Base-by-base conservation (phyloP, 2,329 filamentous ascomycete genomes). In the Colletotrichum sp. region DNA sequence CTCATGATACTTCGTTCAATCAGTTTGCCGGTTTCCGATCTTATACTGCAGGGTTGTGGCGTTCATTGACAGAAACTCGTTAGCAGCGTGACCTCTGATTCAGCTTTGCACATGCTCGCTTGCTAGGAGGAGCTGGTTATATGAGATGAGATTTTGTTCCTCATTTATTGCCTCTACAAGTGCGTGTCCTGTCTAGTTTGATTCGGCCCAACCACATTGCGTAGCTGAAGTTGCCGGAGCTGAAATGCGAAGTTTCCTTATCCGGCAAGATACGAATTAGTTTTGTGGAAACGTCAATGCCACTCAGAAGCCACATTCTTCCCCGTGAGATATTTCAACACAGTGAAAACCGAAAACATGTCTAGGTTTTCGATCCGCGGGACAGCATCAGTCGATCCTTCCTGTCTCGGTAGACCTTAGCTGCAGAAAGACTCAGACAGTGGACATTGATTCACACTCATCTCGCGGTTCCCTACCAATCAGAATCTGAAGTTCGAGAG, bases 71-170 rank as follows among this genome's bases (percentile, higher is more conserved):
- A 60, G 16, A 1, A 32, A n/a, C 26, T 60, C 16, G 2, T 30
- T 21, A 28, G 28, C 18, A 60, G 26, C 2, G 14, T 8, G 10
- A 7, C 0, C 6, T 32, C 0, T 30, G 7, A 0, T 30, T 4
- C 57, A 60, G 26, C 57, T 8, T 16, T 21, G 18, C 26, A 60
- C 26, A 9, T 21, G 0, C 2, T 32, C 12, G 57, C 18, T 30
- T 6, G 30, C 16, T 12, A 21, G n/a, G n/a, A 13, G n/a, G 43
- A 48, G 43, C 43, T 48, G 5, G 10, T 30, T 2, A 30, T 16
- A 18, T 60, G 16, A 30, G 14, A 26, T 30, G 9, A 7, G 57
- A 32, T 10, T n/a, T 10, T 32, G 57, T 30, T 60, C 12, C 4
- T 24, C 26, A 32, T 13, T 32, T 60, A 4, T 30, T 30, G n/a